Evolutionary conservation across 2,329 filamentous ascomycete species (phyloP).

Genomic region (Cladosporium sp.): DNA sequence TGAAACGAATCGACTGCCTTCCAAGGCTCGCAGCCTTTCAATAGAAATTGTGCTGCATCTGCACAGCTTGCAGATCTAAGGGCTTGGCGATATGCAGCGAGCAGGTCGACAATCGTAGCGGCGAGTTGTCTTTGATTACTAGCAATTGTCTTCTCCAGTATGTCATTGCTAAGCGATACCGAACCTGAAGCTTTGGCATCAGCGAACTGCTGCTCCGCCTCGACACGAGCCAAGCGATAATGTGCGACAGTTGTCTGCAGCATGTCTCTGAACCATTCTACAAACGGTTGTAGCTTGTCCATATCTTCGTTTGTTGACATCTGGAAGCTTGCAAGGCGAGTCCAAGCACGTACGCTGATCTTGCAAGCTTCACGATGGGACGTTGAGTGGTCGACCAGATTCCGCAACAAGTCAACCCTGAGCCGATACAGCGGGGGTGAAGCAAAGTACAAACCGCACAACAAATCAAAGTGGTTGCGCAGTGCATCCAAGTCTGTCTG

Average conservation of each 20-base stretch:
- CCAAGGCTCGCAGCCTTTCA: constrained; percentile 37
- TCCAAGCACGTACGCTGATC: constrained; percentile 56
- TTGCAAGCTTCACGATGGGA: constrained; percentile 59
- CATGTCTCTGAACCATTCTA: constrained; percentile 53
- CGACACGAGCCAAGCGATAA: constrained; percentile 52
- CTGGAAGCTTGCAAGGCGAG: constrained; percentile 54
- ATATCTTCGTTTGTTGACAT: constrained; percentile 49
- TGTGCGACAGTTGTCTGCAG: constrained; percentile 50
- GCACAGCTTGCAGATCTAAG: constrained; percentile 36
- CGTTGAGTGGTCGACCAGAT: constrained; percentile 52
- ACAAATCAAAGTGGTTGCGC: constrained; percentile 59
- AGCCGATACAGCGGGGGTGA: constrained; percentile 52
- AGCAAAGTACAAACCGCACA: constrained; percentile 57
- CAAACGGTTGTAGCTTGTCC: constrained; percentile 44
- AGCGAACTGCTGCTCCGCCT: constrained; percentile 53
- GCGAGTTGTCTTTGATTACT: constrained; percentile 57
- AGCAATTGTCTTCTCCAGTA: constrained; percentile 50
- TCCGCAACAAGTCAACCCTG: constrained; percentile 47
- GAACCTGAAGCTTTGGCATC: constrained; percentile 33
- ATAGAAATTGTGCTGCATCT: constrained; percentile 19
- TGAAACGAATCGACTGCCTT: constrained; percentile 51
- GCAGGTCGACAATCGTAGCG: constrained; percentile 49
- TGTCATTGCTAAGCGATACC: constrained; percentile 39
- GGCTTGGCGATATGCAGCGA: constrained; percentile 48
- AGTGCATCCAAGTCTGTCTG: constrained; percentile 54